Percentiles rank a stretch among this genome's conserved stretches.
phyloP scores from a whole-genome alignment of 768 basidiomycete genomes.

The Boletus sp. region DNA sequence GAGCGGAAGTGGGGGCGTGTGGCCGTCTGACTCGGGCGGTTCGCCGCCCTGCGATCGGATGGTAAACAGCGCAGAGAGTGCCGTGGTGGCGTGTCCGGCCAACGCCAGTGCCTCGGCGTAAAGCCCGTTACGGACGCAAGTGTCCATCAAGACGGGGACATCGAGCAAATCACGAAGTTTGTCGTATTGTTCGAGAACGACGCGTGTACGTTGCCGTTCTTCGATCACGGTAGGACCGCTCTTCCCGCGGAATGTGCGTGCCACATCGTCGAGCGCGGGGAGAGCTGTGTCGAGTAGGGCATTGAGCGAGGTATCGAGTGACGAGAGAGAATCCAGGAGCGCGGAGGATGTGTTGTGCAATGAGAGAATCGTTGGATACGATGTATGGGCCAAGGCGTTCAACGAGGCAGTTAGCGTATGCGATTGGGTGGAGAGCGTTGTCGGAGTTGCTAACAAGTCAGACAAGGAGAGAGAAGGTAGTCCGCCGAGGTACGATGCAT shows the following conservation, averaged over 20 bases:
- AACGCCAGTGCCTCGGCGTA: constrained; percentile 91
- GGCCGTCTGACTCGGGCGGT: constrained; percentile 46
- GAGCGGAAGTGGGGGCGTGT: constrained; percentile 21
- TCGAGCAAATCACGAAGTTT: constrained; percentile 91
- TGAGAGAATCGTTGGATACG: constrained; percentile 90
- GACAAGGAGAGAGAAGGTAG: constrained; percentile 65
- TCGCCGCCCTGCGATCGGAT: constrained; percentile 34
- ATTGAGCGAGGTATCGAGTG: constrained; percentile 72
- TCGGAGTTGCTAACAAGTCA: constrained; percentile 72
- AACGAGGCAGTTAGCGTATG: constrained; percentile 87
- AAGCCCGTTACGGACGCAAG: constrained; percentile 89
- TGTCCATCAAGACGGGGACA: constrained; percentile 86
- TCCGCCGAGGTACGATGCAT: constrained; percentile 57
- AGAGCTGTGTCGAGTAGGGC: constrained; percentile 63
- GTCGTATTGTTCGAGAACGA: constrained; percentile 93
- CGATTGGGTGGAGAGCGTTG: constrained; percentile 75
- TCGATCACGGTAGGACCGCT: constrained; percentile 69
- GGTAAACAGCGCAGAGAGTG: constrained; percentile 41
- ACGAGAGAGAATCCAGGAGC: constrained; percentile 67
- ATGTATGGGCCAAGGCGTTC: constrained; percentile 85
- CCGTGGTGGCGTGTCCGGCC: constrained; percentile 61
- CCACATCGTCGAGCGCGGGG: constrained; percentile 73
- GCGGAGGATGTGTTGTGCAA: constrained; percentile 78
- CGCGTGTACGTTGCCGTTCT: constrained; percentile 70
- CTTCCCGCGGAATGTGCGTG: constrained; percentile 66